Evolutionary conservation across 306 rosid genomes (phyloP), one percentile per base, ranked within the genome.

Genomic region (Purshia tridentata): DNA sequence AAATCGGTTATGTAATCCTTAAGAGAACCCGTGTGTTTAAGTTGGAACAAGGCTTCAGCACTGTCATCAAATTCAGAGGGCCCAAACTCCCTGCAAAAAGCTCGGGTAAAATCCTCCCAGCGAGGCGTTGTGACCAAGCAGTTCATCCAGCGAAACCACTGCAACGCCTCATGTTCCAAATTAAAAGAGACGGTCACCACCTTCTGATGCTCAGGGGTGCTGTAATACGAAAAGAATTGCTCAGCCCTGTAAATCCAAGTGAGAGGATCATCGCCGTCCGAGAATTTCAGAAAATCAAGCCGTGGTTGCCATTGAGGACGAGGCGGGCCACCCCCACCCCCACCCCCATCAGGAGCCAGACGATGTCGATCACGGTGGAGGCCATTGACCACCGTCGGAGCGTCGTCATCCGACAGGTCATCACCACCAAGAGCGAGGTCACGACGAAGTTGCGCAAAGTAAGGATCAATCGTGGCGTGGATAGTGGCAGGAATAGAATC

Each of bases 191-290:
- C 4, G 2, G n/a, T 8, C 13, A 37, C 23, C 1, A 40, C 48
- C 1, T 14, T 7, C 0, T 35, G 45, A 0, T 35, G 23, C 2
- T 40, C 5, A 2, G 2, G 11, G 0, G 4, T 4, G 0, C 3
- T 4, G 2, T 14, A 7, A 9, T 12, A 63, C 0, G 4, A 19
- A 9, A 62, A 62, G 6, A 37, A 62, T 63, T 63, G 14, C 20
- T 63, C 23, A 1, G 16, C 49, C 18, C 40, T 63, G 2, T 41
- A 63, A 1, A 63, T 40, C 35, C 14, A 63, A 0, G 48, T 3
- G 0, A 2, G 4, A 0, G 16, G 50, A 9, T 63, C 67, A 4
- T 39, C 67, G 0, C 23, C 22, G 2, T n/a, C 22, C 4, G 3
- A 5, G 2, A 39, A 59, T 3, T 1, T 7, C 0, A 13, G 2